Evolutionary conservation across 768 basidiomycete genomes (phyloP).

Genomic region (Suillus subalutaceus): DNA sequence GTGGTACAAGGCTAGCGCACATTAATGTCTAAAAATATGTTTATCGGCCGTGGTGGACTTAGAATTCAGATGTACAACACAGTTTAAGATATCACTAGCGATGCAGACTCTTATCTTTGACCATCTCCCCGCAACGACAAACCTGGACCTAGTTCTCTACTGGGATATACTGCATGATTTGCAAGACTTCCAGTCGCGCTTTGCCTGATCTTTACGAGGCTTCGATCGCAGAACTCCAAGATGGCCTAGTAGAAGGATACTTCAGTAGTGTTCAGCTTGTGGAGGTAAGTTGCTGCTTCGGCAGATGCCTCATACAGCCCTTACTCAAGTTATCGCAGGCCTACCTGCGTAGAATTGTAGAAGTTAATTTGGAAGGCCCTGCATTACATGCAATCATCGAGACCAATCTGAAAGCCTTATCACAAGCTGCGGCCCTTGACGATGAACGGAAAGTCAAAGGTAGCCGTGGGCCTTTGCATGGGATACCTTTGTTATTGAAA

Average conservation of each 20-base stretch:
- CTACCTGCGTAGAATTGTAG: slow-evolving; percentile 65
- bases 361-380: slow-evolving; percentile 66
- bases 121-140: neutral
- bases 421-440: slow-evolving; percentile 54
- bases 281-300: slow-evolving; percentile 40
- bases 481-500: slow-evolving; percentile 63
- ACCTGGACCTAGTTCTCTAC: neutral
- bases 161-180: neutral
- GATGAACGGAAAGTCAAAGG: slow-evolving; percentile 46
- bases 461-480: slow-evolving; percentile 52
- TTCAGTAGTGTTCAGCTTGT: slow-evolving; percentile 67
- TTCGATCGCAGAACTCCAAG: slow-evolving; percentile 55
- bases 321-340: slow-evolving; percentile 41
- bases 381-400: slow-evolving; percentile 63
- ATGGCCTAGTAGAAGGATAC: slow-evolving; percentile 48
- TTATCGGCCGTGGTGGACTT: neutral
- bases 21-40: neutral
- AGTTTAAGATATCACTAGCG: neutral
- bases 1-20: too few species aligned
- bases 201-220: slow-evolving; percentile 64
- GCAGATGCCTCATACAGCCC: neutral
- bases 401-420: slow-evolving; percentile 57
- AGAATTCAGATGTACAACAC: neutral
- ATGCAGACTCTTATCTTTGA: neutral
- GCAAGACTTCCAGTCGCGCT: neutral